phyloP scores from a whole-genome alignment of 805 yeast genomes.

The Tetrapisispora namnaoensis region DNA sequence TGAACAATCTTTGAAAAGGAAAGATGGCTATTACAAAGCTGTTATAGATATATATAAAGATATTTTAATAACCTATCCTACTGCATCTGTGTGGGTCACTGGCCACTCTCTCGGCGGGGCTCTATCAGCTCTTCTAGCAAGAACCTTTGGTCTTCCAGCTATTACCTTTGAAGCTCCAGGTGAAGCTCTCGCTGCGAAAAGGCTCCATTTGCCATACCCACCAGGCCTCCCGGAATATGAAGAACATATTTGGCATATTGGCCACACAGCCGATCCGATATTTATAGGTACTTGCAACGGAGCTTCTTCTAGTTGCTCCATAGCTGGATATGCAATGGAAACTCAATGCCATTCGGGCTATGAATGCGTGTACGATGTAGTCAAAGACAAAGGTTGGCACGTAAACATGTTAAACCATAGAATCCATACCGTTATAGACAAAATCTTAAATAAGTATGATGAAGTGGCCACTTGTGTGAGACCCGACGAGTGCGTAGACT shows the following conservation, averaged over 20 bases:
- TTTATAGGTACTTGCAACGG: slow-evolving; percentile 96
- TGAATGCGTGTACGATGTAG: slow-evolving; percentile 82
- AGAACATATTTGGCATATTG: slow-evolving; percentile 90
- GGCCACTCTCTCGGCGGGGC: slow-evolving; percentile 97
- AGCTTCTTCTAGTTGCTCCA: slow-evolving; percentile 76
- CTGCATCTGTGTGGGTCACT: slow-evolving; percentile 73
- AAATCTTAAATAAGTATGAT: slow-evolving; percentile 61
- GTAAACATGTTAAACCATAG: slow-evolving; percentile 82
- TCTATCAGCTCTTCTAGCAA: slow-evolving; percentile 65
- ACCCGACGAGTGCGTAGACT: slow-evolving; percentile 81
- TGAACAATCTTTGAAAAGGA: slow-evolving; percentile 60
- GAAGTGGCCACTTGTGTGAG: slow-evolving; percentile 63
- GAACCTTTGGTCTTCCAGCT: slow-evolving; percentile 84
- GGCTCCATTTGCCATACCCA: slow-evolving; percentile 86
- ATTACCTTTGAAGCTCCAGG: slow-evolving; percentile 93
- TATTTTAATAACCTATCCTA: slow-evolving; percentile 58
- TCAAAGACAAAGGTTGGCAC: slow-evolving; percentile 83
- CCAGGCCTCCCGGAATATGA: slow-evolving; percentile 73
- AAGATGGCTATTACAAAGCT: slow-evolving; percentile 77
- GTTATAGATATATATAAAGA: slow-evolving; percentile 66
- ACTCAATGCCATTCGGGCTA: slow-evolving; percentile 88
- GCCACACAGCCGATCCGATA: slow-evolving; percentile 95
- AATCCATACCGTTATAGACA: slow-evolving; percentile 82
- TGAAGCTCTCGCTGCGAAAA: slow-evolving; percentile 68
- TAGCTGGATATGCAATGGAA: slow-evolving; percentile 96